These are phyloP conservation scores for Elongisporangium anandrum DNA, from an alignment of 352 stramenopile species.

Conservation along the genomic window DNA sequence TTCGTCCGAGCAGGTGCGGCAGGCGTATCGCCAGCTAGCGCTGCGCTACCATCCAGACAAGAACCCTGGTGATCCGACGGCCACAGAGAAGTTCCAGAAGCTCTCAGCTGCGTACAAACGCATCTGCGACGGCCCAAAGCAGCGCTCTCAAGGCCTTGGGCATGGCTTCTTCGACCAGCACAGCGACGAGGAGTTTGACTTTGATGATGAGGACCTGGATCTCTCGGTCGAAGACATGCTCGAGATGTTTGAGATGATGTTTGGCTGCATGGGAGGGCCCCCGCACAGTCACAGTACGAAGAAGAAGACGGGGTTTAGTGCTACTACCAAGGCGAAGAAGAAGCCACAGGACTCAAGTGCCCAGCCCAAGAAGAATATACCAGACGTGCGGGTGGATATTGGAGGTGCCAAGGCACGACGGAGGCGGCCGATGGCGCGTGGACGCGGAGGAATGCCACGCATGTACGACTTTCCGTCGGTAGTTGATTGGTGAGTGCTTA, in stretches of 20 bases:
- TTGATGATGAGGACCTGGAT: slow-evolving; percentile 21
- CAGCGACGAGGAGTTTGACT: slow-evolving; percentile 21
- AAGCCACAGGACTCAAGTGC: slow-evolving; percentile 3
- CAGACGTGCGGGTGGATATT: slow-evolving; percentile 15
- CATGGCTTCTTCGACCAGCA: slow-evolving; percentile 9
- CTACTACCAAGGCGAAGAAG: slow-evolving; percentile 4
- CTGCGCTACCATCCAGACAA: slow-evolving; percentile 74
- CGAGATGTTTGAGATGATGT: slow-evolving; percentile 76
- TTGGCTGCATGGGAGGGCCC: slow-evolving; percentile 14
- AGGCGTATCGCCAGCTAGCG: slow-evolving; percentile 56
- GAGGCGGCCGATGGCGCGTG: not conserved
- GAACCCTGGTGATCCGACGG: slow-evolving; percentile 40
- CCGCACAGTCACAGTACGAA: slow-evolving; percentile 2
- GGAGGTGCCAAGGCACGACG: not conserved
- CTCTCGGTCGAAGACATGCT: slow-evolving; percentile 69
- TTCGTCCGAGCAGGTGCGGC: slow-evolving; percentile 39
- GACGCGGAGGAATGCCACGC: not conserved
- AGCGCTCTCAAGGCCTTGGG: slow-evolving; percentile 5
- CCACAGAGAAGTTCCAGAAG: slow-evolving; percentile 67
- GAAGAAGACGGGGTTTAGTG: slow-evolving; percentile 3
- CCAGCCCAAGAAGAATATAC: slow-evolving; percentile 6
- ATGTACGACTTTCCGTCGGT: not conserved
- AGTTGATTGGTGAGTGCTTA: slow-evolving; percentile 9
- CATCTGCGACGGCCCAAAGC: slow-evolving; percentile 47
- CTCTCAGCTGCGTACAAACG: slow-evolving; percentile 69